A percentile compares a stretch with the other conserved stretches of the same genome.
Conservation (phyloP, 2,329 filamentous ascomycete species). For the Aulographum hederae region DNA sequence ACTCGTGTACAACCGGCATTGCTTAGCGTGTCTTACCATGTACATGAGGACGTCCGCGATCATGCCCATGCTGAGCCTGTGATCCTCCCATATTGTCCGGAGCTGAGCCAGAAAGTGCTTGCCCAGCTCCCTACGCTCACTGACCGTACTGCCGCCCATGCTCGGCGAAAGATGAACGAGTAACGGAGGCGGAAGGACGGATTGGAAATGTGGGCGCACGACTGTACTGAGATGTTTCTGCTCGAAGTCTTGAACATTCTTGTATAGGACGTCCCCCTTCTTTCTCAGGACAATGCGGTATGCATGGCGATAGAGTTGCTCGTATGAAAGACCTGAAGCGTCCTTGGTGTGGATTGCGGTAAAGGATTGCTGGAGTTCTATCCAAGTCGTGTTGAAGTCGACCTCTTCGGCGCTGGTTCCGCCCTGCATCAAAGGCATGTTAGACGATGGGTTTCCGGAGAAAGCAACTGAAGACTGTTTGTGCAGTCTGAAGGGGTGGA, state of each 20-base stretch:
- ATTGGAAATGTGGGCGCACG: constrained; percentile 51
- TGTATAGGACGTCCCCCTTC: constrained; percentile 66
- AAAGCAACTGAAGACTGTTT: not conserved
- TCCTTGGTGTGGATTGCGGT: constrained; percentile 83
- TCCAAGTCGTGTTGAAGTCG: constrained; percentile 80
- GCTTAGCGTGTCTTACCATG: constrained; percentile 37
- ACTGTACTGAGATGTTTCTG: constrained; percentile 58
- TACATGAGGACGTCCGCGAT: constrained; percentile 94
- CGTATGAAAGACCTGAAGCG: constrained; percentile 77
- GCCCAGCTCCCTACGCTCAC: constrained; percentile 62
- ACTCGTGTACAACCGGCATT: not conserved
- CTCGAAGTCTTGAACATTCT: constrained; percentile 64
- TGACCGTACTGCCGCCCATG: constrained; percentile 38
- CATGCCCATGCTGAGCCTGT: constrained; percentile 91
- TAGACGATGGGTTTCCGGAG: constrained; percentile 2
- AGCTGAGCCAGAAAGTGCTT: constrained; percentile 67
- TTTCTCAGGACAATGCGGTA: constrained; percentile 90
- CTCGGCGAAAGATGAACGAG: constrained; percentile 11
- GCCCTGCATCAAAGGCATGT: not conserved
- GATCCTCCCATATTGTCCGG: constrained; percentile 68
- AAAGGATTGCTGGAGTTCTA: constrained; percentile 56
- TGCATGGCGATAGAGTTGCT: constrained; percentile 81
- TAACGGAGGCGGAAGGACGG: not conserved
- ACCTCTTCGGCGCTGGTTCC: constrained; percentile 34
- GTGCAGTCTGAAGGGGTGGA: constrained; percentile 6